Evolutionary conservation across 2,329 filamentous ascomycete genomes (phyloP).

Genomic region (Botrytis fabae): DNA sequence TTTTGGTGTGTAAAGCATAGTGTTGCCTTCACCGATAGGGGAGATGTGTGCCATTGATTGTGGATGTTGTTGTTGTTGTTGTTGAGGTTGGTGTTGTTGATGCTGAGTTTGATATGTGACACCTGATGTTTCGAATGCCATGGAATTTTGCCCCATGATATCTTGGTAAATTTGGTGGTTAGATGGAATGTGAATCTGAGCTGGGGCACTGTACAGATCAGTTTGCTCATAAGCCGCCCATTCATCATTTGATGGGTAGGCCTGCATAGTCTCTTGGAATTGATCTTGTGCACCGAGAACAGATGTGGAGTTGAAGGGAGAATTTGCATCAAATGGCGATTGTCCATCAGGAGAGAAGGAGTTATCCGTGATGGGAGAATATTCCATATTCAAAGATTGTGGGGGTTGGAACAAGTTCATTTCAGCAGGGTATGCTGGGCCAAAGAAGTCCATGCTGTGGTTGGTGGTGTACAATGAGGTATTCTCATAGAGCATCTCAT

Average conservation of each 20-base stretch:
- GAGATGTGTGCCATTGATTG: constrained; percentile 59
- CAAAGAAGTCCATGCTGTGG: constrained; percentile 19
- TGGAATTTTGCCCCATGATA: constrained; percentile 28
- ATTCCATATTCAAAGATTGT: constrained; percentile 34
- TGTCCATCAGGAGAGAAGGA: constrained; percentile 33
- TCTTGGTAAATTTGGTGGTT: constrained; percentile 45
- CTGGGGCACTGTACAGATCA: constrained; percentile 60
- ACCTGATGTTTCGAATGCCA: constrained; percentile 39
- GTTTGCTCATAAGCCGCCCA: constrained; percentile 60
- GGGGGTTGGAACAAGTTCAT: constrained; percentile 34
- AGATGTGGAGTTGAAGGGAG: constrained; percentile 28
- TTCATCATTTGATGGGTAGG: constrained; percentile 48
- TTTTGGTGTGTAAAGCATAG: constrained; percentile 68
- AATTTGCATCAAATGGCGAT: constrained; percentile 45
- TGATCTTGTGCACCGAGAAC: constrained; percentile 48
- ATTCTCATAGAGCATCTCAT: constrained; percentile 30
- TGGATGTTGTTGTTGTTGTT: constrained; percentile 1
- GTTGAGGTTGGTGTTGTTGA: not conserved
- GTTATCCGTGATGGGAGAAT: constrained; percentile 38
- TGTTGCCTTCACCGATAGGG: constrained; percentile 65
- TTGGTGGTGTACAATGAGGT: constrained; percentile 31
- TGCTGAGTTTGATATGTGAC: constrained; percentile 25
- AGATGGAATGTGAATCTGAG: constrained; percentile 55
- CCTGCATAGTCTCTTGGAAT: constrained; percentile 58
- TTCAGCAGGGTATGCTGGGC: constrained; percentile 24